Conservation (phyloP, 2,329 filamentous ascomycete genomes). For the Pseudopithomyces chartarum region DNA sequence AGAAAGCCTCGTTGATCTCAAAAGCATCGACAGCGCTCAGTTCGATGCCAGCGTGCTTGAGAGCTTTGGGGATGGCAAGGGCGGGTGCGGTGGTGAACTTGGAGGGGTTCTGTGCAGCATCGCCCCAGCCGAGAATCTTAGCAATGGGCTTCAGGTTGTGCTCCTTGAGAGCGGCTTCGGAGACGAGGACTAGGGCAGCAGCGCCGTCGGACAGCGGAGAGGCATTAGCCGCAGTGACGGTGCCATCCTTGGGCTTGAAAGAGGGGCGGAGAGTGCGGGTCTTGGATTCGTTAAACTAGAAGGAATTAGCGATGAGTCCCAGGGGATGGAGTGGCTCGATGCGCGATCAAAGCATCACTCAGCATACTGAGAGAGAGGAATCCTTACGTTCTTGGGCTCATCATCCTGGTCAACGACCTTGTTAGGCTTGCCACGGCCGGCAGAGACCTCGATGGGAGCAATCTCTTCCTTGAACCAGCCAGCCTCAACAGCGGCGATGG, state of each 20-base stretch:
- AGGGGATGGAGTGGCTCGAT: background rate
- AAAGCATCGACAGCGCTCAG: slow-evolving; percentile 84
- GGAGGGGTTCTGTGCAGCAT: slow-evolving; percentile 87
- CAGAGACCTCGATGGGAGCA: slow-evolving; percentile 83
- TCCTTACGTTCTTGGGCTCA: slow-evolving; percentile 83
- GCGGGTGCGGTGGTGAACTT: slow-evolving; percentile 96
- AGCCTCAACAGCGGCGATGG: slow-evolving; percentile 80
- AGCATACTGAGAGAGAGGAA: background rate
- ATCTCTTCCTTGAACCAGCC: slow-evolving; percentile 88
- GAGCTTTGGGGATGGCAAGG: slow-evolving; percentile 93
- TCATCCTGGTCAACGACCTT: slow-evolving; percentile 84
- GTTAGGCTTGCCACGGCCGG: slow-evolving; percentile 86
- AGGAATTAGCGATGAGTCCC: slow-evolving; percentile 18
- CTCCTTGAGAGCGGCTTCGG: slow-evolving; percentile 91
- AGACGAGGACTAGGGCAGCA: slow-evolving; percentile 89
- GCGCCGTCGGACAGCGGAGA: slow-evolving; percentile 96
- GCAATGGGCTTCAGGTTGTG: slow-evolving; percentile 89
- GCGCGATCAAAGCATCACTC: background rate
- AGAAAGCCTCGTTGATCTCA: slow-evolving; percentile 99
- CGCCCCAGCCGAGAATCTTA: slow-evolving; percentile 97
- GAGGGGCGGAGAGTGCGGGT: slow-evolving; percentile 65
- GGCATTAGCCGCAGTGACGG: slow-evolving; percentile 94
- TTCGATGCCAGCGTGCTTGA: slow-evolving; percentile 88
- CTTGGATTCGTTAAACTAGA: slow-evolving; percentile 58
- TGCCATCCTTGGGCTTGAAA: slow-evolving; percentile 84